Conservation (phyloP, 257 asterid species). For the Fraxinus cuspidata region DNA sequence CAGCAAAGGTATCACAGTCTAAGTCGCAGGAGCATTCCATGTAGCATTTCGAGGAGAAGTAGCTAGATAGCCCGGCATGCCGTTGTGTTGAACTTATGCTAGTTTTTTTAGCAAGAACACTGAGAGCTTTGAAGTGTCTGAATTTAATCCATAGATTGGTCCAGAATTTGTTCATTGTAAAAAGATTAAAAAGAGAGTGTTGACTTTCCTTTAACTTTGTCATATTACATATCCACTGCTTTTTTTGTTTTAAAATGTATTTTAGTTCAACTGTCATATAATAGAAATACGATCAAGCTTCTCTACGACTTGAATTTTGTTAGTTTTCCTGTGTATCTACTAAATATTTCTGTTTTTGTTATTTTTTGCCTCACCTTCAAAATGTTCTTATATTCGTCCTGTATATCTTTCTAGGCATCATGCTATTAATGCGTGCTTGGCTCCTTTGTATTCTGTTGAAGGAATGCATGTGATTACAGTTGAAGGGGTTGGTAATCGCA, state of each 20-base stretch:
- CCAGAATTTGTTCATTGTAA: not conserved
- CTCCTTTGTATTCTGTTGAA: slow-evolving; percentile 94
- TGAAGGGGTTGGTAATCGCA: slow-evolving; percentile 85
- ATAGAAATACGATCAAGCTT: not conserved
- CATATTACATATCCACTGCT: not conserved
- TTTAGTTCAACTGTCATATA: not conserved
- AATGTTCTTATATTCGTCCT: slow-evolving; percentile 7
- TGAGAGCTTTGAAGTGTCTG: not conserved
- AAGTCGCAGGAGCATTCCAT: not conserved
- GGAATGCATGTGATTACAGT: slow-evolving; percentile 97
- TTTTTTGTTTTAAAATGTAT: not conserved
- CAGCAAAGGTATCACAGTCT: not conserved
- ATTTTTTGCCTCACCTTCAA: slow-evolving; percentile 8
- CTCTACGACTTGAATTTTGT: not conserved
- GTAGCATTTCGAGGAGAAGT: not conserved
- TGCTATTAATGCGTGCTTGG: slow-evolving; percentile 91
- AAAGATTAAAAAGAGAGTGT: not conserved
- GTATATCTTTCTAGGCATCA: slow-evolving; percentile 58
- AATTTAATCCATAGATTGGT: not conserved
- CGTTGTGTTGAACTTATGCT: not conserved
- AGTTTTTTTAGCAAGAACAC: not conserved
- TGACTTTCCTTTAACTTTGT: not conserved
- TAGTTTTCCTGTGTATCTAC: not conserved
- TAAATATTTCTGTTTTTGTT: not conserved
- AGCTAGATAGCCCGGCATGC: not conserved